Conservation (phyloP, 2,329 filamentous ascomycete species). For the Hysterium pulicare region DNA sequence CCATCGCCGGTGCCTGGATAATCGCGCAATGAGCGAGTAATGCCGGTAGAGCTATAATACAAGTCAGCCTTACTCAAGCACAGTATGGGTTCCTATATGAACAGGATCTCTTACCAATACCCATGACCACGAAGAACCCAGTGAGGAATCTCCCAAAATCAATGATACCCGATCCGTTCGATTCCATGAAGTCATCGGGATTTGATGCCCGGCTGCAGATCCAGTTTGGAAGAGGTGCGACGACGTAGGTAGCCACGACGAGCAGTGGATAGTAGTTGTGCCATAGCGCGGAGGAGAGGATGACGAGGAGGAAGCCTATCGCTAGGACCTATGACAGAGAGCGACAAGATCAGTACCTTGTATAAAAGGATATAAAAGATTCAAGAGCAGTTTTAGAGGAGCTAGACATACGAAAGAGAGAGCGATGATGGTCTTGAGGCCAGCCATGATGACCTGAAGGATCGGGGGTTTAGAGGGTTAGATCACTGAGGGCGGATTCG, state of each 20-base stretch:
- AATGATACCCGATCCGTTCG: constrained; percentile 75
- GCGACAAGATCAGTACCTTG: background rate
- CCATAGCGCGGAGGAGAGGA: constrained; percentile 94
- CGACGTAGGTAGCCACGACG: constrained; percentile 90
- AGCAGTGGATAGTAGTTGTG: constrained; percentile 92
- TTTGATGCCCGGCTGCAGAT: constrained; percentile 84
- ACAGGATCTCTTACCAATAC: constrained; percentile 70
- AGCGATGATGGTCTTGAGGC: constrained; percentile 97
- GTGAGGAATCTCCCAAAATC: constrained; percentile 94
- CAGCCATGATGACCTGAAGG: constrained; percentile 60
- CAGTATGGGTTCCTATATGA: background rate
- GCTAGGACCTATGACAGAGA: constrained; percentile 68
- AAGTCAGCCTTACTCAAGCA: background rate
- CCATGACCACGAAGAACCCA: constrained; percentile 95
- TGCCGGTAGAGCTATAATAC: constrained; percentile 69
- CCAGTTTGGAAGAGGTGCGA: constrained; percentile 96
- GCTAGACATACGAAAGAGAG: constrained; percentile 77
- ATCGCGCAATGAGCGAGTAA: constrained; percentile 83
- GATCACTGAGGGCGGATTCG: background rate
- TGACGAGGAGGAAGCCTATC: constrained; percentile 97
- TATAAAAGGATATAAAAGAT: background rate
- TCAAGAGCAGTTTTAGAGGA: constrained; percentile 5
- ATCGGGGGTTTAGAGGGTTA: background rate
- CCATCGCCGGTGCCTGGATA: constrained; percentile 80
- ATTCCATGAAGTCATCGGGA: constrained; percentile 93